Conservation (phyloP, 2,329 filamentous ascomycete genomes). For the Karstenula rhodostoma region DNA sequence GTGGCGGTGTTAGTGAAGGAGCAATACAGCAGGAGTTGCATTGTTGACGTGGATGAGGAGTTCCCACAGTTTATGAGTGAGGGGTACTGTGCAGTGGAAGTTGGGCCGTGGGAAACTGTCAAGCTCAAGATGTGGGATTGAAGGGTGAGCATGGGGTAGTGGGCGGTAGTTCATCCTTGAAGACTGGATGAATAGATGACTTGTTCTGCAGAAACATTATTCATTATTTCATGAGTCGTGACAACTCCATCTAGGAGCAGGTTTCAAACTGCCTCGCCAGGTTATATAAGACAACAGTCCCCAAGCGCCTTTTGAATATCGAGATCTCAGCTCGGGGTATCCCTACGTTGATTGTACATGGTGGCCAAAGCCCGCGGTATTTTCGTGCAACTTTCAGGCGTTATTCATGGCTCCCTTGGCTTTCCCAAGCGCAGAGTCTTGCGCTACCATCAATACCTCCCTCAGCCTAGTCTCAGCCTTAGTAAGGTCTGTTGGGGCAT, state of each 20-base stretch:
- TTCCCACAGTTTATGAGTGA: slow-evolving; percentile 1
- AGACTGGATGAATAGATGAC: not conserved
- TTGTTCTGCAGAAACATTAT: not conserved
- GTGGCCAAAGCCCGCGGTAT: not conserved
- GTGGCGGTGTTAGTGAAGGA: not conserved
- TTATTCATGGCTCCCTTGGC: slow-evolving; percentile 36
- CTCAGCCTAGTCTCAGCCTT: slow-evolving; percentile 41
- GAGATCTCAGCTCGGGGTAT: slow-evolving; percentile 5
- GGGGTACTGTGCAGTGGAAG: not conserved
- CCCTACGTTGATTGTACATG: slow-evolving; percentile 1
- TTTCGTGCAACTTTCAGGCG: slow-evolving; percentile 20
- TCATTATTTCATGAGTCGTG: slow-evolving; percentile 6
- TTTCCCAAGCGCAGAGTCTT: slow-evolving; percentile 30
- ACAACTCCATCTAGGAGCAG: not conserved
- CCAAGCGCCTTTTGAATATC: not conserved
- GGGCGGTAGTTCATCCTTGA: too few species aligned
- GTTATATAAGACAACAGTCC: not conserved
- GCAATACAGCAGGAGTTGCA: not conserved
- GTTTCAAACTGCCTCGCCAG: not conserved
- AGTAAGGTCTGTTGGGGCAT: slow-evolving; percentile 35
- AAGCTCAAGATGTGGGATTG: not conserved
- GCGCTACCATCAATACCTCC: slow-evolving; percentile 40
- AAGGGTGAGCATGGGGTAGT: not conserved
- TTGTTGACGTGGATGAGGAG: not conserved
- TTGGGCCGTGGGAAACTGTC: not conserved